Evolutionary conservation across 495 filamentous ascomycete genomes (phyloP), one percentile per base, ranked within the genome.

Genomic region (Hamigera avellanea): DNA sequence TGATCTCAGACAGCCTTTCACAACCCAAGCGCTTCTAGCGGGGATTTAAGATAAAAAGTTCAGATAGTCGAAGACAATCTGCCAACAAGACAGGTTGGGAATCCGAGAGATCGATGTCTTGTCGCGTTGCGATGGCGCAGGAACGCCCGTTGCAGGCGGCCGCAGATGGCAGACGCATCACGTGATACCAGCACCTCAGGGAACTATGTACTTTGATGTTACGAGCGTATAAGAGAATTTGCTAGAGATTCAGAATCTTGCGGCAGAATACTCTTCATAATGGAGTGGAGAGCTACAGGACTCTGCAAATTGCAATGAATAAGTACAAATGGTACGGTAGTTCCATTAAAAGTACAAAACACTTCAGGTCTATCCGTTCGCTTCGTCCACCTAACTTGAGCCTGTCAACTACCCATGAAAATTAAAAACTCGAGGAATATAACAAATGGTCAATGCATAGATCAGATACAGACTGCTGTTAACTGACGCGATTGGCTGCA

Each of bases 261-360:
- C n/a, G n/a, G n/a, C n/a, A n/a, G n/a, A n/a, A 23, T 23, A 4
- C 21, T 5, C 9, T 23, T 23, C 21, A 23, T 23, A 23, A n/a
- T n/a, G n/a, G 28, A 30, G 28, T 6, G 28, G 28, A 13, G 28
- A 30, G 28, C 14, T 12, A 12, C 25, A 26, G 25, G 25, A n/a
- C n/a, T n/a, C n/a, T 23, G 21, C 21, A 23, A 23, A 23, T 23
- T 23, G 9, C 21, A 23, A 23, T 9, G 4, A 23, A 9, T 23
- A 23, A 23, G 21, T 23, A 23, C 21, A 23, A 9, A 4, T 9
- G 21, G 21, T 23, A 9, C 9, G 21, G 9, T 9, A 9, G 21
- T 23, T 23, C 35, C 33, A 40, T 35, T 53, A 49, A 48, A 47
- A 49, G 37, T 53, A 53, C 50, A 53, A 34, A 38, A 23, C 39